Evolutionary conservation across 2,329 filamentous ascomycete genomes (phyloP), one percentile per base, ranked within the genome.

Genomic region (Truncatella angustata): DNA sequence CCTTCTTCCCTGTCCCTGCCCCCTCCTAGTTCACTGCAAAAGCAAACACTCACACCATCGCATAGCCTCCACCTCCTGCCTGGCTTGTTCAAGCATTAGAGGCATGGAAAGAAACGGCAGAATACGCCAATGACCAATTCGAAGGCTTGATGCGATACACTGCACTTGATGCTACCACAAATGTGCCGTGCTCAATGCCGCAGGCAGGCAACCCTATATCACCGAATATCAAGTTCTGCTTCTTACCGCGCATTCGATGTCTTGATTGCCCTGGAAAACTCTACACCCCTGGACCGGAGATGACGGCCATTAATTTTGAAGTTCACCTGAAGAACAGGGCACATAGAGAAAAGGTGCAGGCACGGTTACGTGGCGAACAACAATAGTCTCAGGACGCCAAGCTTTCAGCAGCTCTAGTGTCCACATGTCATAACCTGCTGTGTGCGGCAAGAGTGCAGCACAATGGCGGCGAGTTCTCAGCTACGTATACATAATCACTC

Each of bases 121-220:
- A 72, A 16, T 93, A 96, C 64, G 87, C 89, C 3, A 82, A 87
- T 61, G 91, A 97, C 68, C 80, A 82, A 26, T 97, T 97, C 67
- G 91, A 96, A 70, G 88, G 86, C 50, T 82, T 87, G 20, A 99
- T 99, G 94, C 90, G 91, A 55, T 92, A 95, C 70, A 90, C 85
- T 21, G 86, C 88, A 53, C 82, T 96, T 56, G 87, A 96, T 67
- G 81, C 81, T 10, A 76, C 81, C 45, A 92, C 88, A 3, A 83
- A 87, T 55, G 72, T 81, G 18, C 82, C 85, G 20, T 78, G 88
- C 47, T 75, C 84, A 34, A 72, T 66, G 63, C 78, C 69, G 54
- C 69, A 64, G 23, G 57, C 62, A 32, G 78, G 76, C 34, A 75
- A 80, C 40, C 14, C 14, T 7, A 73, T 80, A 7, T 86, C 80